Evolutionary conservation across 2,329 filamentous ascomycete genomes (phyloP), one percentile per base, ranked within the genome.

Genomic region (Xylaria sp.): DNA sequence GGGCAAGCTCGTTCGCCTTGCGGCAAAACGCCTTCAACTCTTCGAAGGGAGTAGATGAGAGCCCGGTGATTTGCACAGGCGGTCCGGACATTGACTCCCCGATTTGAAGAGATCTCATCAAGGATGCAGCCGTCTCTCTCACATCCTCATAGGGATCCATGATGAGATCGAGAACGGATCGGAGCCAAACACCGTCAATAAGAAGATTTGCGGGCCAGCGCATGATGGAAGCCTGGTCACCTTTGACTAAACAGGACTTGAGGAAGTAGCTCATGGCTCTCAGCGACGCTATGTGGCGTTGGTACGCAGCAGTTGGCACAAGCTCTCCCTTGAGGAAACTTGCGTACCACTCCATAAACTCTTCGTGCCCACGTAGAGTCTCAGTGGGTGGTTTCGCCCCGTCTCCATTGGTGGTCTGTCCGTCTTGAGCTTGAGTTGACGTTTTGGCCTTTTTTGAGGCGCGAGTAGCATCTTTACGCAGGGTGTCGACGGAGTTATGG

Each of bases 91-190:
- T 60, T 18, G 70, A 76, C 23, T 74, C 70, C 13, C 71, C 67
- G 23, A 76, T 73, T 1, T 77, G 74, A 47, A 83, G 76, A n/a
- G 83, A 67, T 55, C 76, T 78, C 34, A 89, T 67, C 1, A 86
- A 75, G 1, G 73, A 73, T 0, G 79, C 76, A 2, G 85, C 80
- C 44, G 76, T 74, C 49, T 82, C 84, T 65, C 93, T 83, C 3
- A 97, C 89, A 72, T 99, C 94, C 59, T 97, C 94, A 69, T 96
- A 99, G 0, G 93, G 91, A 68, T 99, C 90, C 70, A 96, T 79
- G 6, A 96, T 75, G 19, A 96, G 82, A 71, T 96, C 91, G 11
- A 92, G 76, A 5, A 97, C 76, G 3, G 86, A 78, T 52, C 88
- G 80, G 9, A 84, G 74, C 76, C 88, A 84, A 0, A 73, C 78